A percentile compares a stretch with the other conserved stretches of the same genome.
These are phyloP conservation scores for Kazachstania sp. DNA, from an alignment of 1,139 yeast genomes.

Conservation along the genomic window DNA sequence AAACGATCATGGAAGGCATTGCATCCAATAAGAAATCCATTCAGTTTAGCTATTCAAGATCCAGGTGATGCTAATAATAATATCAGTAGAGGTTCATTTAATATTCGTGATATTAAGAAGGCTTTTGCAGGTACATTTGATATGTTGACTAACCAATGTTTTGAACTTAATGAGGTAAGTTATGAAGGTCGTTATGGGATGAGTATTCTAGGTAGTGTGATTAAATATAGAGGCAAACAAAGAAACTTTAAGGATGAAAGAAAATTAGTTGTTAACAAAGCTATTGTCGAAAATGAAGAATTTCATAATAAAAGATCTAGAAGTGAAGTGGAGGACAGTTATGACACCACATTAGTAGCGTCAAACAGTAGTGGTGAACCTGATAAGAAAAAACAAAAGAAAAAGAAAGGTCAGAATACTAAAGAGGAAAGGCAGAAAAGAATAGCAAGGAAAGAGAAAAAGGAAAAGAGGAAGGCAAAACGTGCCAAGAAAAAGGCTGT, in stretches of 20 bases:
- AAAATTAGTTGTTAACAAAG: slow-evolving; percentile 52
- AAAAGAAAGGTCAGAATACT: slow-evolving; percentile 7
- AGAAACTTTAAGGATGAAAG: slow-evolving; percentile 79
- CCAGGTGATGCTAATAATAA: slow-evolving; percentile 81
- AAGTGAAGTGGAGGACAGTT: slow-evolving; percentile 22
- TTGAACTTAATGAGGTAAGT: slow-evolving; percentile 46
- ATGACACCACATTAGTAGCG: slow-evolving; percentile 13
- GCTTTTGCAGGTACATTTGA: slow-evolving; percentile 93
- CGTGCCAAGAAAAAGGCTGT: slow-evolving; percentile 1
- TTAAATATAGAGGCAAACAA: slow-evolving; percentile 64
- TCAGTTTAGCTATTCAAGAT: slow-evolving; percentile 76
- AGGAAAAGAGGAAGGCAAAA: slow-evolving; percentile 4
- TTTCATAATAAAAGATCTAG: slow-evolving; percentile 28
- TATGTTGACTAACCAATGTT: slow-evolving; percentile 64
- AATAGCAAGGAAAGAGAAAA: slow-evolving; percentile 3
- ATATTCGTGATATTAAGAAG: slow-evolving; percentile 70
- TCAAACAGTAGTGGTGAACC: not conserved
- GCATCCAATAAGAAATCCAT: slow-evolving; percentile 43
- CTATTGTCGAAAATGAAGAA: slow-evolving; percentile 35
- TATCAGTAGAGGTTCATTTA: slow-evolving; percentile 80
- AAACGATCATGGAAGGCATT: slow-evolving; percentile 50
- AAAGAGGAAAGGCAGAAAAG: slow-evolving; percentile 5
- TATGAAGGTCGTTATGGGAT: slow-evolving; percentile 62
- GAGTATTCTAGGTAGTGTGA: slow-evolving; percentile 77
- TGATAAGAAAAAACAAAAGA: slow-evolving; percentile 11